Evolutionary conservation across 2,329 filamentous ascomycete species (phyloP), one percentile per base, ranked within the genome.

Genomic region (Sporothrix mexicana): DNA sequence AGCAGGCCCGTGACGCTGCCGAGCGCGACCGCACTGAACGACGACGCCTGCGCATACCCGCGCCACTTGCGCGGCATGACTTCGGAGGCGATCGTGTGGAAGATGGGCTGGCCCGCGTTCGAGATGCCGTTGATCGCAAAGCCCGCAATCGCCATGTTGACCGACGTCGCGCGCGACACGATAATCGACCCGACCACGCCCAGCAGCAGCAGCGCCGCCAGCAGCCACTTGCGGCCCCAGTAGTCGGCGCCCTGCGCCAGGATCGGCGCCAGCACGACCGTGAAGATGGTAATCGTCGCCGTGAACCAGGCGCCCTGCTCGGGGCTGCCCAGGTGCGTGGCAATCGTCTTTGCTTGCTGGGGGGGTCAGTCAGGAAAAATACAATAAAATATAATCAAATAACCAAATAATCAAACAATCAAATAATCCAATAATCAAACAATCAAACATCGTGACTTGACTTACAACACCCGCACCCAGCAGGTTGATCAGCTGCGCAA

Each of bases 171-270:
- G 3, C 53, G 53, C 10, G 53, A 55, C 20, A 55, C 53, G n/a
- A 55, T 55, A 20, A 55, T 55, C 20, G 53, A 55, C 8, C 53
- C 53, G n/a, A 55, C 9, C 1, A 55, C 53, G 13, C 55, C 55
- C 30, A 57, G 30, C 23, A 57, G 23, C 0, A 57, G 55, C 23
- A 57, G 13, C 8, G 25, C 25, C 2, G 20, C n/a, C 9, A 55
- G 20, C 10, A 55, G 53, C 53, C 53, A 55, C 53, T 55, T 55
- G 53, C 53, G 53, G 53, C 53, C 53, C 53, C 53, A 55, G 53
- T 55, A 55, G 53, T 55, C 53, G 9, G 53, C 53, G 20, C n/a
- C 53, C 53, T 55, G 53, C 20, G 53, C 53, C 23, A 55, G 25
- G 13, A 55, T 55, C 2, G 53, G 53, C 9, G 53, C 53, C 3